phyloP scores from a whole-genome alignment of 2,329 filamentous ascomycete species.

The Dothiorella sarmentorum region DNA sequence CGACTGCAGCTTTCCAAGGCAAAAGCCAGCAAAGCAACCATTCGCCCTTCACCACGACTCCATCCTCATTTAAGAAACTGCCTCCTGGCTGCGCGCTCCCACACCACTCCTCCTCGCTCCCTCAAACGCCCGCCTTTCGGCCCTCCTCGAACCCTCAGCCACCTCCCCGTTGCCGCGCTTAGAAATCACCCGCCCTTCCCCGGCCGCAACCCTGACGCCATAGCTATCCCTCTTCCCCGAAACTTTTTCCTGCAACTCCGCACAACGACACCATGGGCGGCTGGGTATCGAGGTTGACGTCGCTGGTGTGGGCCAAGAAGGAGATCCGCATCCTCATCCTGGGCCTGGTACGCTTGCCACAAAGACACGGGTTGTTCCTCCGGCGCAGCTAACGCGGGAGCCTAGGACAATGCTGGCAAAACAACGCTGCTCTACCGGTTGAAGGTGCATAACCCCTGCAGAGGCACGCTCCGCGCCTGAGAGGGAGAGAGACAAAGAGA shows the following conservation, averaged over 20 bases:
- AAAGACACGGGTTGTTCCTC: background rate
- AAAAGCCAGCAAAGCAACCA: constrained; percentile 18
- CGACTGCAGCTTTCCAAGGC: constrained; percentile 3
- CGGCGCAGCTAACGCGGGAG: constrained; percentile 3
- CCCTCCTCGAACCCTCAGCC: background rate
- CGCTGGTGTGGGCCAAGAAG: constrained; percentile 87
- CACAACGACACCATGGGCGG: constrained; percentile 47
- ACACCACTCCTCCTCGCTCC: background rate
- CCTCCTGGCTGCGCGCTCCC: background rate
- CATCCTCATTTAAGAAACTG: background rate
- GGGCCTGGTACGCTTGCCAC: constrained; percentile 66
- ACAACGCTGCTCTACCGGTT: constrained; percentile 94
- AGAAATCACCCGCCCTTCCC: constrained; percentile 8
- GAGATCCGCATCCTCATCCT: constrained; percentile 96
- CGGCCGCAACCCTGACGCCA: constrained; percentile 17
- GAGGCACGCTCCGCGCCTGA: too few relatives aligned
- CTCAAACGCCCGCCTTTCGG: background rate
- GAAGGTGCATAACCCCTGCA: constrained; percentile 60
- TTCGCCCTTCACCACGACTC: constrained; percentile 5
- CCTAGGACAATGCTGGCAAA: constrained; percentile 94
- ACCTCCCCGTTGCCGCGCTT: background rate
- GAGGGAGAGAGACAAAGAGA: too few relatives aligned
- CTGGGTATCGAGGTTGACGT: constrained; percentile 58
- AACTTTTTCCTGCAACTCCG: background rate
- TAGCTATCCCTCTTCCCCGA: constrained; percentile 1